Evolutionary conservation across 257 asterid genomes (phyloP), one percentile per base, ranked within the genome.

Genomic region (Linaria vulgaris): DNA sequence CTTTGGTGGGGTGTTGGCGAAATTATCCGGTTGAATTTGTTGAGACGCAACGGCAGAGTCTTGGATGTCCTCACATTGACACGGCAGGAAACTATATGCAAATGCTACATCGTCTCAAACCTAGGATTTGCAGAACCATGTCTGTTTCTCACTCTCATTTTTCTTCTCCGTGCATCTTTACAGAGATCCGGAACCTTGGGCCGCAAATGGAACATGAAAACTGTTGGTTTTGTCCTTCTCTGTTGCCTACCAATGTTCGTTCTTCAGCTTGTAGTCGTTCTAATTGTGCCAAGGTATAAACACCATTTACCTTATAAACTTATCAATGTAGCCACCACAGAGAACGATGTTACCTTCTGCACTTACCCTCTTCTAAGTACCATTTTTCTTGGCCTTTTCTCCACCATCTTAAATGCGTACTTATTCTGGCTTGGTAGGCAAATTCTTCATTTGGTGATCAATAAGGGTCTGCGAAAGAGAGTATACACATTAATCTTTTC

Each of bases 71-170:
- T 80, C 38, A 76, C 74, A 45, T 31, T 75, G 59, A 68, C 66
- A 86, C 83, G 91, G 94, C 96, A 87, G 82, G 96, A 85, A 77
- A 74, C 68, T 19, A 30, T 83, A 44, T 90, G 97, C 96, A 87
- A 85, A 72, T 72, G 80, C 74, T 90, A 87, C 88, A 77, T 90
- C 11, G 82, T 90, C 10, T 87, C 96, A 15, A 90, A 79, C 83
- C 80, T 90, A 20, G 97, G 97, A 67, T 83, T 90, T 67, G 77
- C 96, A 45, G 97, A 90, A 70, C 97, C 96, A 41, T 85, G 90
- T 73, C 61, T 90, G 62, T 83, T 77, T 73, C 96, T 90, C 78
- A 77, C 85, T 61, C 82, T 87, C 22, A 67, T 79, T 27, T 78
- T 90, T 70, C 97, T 90, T 56, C 90, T 90, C 6, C 95, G 87